Conservation (phyloP, 148 eudicot species). For the Chenopodium berlandieri region DNA sequence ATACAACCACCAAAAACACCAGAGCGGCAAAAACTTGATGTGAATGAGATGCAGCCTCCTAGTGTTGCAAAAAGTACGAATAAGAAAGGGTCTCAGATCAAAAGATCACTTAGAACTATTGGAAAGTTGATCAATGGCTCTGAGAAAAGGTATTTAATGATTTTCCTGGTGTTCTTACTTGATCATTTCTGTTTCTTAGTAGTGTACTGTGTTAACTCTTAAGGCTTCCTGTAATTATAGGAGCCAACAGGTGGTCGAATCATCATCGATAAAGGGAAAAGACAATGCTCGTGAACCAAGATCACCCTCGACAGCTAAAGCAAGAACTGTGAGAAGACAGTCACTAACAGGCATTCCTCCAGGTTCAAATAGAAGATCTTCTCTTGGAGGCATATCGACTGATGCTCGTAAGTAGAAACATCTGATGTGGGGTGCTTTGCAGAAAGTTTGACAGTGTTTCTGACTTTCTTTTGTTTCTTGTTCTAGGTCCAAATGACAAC, state of each 20-base stretch:
- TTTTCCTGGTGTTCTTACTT: neutral
- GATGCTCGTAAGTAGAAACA: slow-evolving; percentile 48
- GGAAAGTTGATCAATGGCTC: slow-evolving; percentile 87
- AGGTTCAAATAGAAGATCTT: slow-evolving; percentile 50
- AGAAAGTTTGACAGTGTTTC: neutral
- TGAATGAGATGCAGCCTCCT: slow-evolving; percentile 33
- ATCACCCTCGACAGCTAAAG: slow-evolving; percentile 44
- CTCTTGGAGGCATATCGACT: slow-evolving; percentile 62
- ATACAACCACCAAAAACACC: slow-evolving; percentile 48
- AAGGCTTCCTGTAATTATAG: slow-evolving; percentile 27
- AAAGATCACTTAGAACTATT: slow-evolving; percentile 71
- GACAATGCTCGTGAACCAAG: slow-evolving; percentile 25
- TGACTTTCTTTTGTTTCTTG: neutral
- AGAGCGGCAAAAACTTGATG: slow-evolving; percentile 30
- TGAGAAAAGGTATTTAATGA: slow-evolving; percentile 59
- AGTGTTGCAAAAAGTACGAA: slow-evolving; percentile 32
- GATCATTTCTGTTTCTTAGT: neutral
- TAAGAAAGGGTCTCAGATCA: slow-evolving; percentile 74
- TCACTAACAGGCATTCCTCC: slow-evolving; percentile 67
- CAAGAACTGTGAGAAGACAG: slow-evolving; percentile 57
- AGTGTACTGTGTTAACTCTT: neutral
- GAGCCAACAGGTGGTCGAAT: slow-evolving; percentile 52
- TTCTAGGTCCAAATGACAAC: slow-evolving; percentile 37
- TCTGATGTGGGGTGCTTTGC: neutral
- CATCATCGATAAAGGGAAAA: slow-evolving; percentile 30